These are phyloP conservation scores for Lentinus brumalis DNA, from an alignment of 768 basidiomycete genomes.

Conservation along the genomic window DNA sequence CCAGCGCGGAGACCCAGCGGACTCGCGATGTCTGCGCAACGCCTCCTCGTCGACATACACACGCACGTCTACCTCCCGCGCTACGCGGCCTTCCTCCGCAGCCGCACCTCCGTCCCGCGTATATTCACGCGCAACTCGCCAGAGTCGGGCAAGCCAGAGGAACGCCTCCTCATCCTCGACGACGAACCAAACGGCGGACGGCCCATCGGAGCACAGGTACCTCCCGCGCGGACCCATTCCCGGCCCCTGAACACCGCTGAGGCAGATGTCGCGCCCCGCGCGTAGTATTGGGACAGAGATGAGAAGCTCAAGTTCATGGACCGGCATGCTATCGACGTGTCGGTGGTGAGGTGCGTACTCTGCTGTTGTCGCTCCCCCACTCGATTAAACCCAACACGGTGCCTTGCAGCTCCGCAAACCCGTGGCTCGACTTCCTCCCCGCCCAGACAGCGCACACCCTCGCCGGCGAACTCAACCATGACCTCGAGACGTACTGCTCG, in stretches of 20 bases:
- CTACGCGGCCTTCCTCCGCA: constrained; percentile 70
- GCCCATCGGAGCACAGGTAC: constrained; percentile 76
- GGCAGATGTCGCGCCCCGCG: background rate
- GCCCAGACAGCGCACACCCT: constrained; percentile 65
- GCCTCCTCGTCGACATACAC: constrained; percentile 76
- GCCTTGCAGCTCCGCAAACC: constrained; percentile 74
- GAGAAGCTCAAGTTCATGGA: constrained; percentile 89
- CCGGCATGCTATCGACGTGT: constrained; percentile 75
- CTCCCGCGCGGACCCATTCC: background rate
- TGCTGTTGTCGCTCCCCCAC: background rate
- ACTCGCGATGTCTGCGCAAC: constrained; percentile 19
- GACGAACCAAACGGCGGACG: constrained; percentile 79
- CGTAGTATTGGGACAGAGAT: constrained; percentile 72
- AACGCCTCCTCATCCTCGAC: constrained; percentile 76
- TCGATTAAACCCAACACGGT: background rate
- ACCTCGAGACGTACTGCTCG: constrained; percentile 80
- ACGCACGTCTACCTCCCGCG: constrained; percentile 85
- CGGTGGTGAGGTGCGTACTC: constrained; percentile 64
- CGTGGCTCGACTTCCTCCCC: constrained; percentile 88
- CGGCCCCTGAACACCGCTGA: background rate
- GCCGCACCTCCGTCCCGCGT: constrained; percentile 63
- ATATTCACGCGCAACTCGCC: constrained; percentile 54
- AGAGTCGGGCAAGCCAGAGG: constrained; percentile 52
- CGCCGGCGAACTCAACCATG: constrained; percentile 71
- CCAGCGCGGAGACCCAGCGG: background rate